Conservation (phyloP, 2,329 filamentous ascomycete species). For the Lasiodiplodia gonubiensis region DNA sequence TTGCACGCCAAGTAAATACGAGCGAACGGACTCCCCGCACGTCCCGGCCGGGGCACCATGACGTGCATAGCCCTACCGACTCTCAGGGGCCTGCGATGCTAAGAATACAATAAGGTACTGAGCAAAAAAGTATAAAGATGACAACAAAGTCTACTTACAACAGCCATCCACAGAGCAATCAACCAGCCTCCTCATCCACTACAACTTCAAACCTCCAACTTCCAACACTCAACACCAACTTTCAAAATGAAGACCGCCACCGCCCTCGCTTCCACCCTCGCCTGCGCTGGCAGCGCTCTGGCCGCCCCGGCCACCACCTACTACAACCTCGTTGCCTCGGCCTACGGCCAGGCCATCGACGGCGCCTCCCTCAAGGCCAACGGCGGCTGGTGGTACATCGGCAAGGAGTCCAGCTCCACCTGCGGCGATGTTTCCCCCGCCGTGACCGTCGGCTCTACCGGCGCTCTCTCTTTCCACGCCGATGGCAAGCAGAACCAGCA, state of each 20-base stretch:
- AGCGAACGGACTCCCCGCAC: conserved; percentile 3
- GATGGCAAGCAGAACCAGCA: conserved; percentile 15
- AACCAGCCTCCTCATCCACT: background rate
- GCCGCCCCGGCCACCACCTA: conserved; percentile 1
- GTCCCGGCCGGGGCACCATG: background rate
- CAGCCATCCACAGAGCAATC: conserved; percentile 5
- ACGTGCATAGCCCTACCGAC: background rate
- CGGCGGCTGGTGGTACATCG: conserved; percentile 14
- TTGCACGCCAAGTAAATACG: conserved; percentile 5
- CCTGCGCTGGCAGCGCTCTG: background rate
- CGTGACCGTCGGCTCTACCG: background rate
- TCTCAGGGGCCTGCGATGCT: background rate
- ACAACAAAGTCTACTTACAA: background rate
- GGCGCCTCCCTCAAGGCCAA: background rate
- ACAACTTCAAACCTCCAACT: background rate
- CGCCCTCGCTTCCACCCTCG: conserved; percentile 6
- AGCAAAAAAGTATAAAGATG: background rate
- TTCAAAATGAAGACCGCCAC: conserved; percentile 15
- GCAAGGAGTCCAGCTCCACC: conserved; percentile 8
- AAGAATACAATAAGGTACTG: background rate
- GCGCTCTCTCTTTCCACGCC: background rate
- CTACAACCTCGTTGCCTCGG: conserved; percentile 3
- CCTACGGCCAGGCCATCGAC: background rate
- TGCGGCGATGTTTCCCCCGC: conserved; percentile 12
- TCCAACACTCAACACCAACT: background rate